Base-by-base conservation (phyloP, 768 basidiomycete genomes). In the Megacollybia marginata region DNA sequence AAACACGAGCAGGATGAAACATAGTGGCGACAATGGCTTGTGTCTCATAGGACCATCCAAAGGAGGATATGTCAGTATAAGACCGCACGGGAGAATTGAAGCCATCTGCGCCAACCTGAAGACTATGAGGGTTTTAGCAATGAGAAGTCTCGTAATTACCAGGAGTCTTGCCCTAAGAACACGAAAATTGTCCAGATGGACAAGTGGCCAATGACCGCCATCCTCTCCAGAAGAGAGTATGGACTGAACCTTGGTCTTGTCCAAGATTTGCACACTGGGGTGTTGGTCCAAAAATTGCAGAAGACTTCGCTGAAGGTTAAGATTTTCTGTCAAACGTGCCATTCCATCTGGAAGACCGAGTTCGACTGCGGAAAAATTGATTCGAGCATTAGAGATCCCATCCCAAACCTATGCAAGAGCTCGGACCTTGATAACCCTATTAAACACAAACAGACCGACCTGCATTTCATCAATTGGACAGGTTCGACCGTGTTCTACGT, bases 81-180 rank as follows among this genome's bases (percentile, higher is more conserved):
- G 83, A 63, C 43, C 93, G 82, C 19, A 98, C 96, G 10, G 94
- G 93, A 1, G 94, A 97, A 59, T 92, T 94, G 63, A 83, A 85
- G 4, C 96, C 96, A 59, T 98, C 96, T 5, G 96, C 95, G 15
- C 96, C 95, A 33, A 98, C 81, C 89, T 92, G 56, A 46, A n/a
- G 19, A 16, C 19, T 15, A 43, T 45, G 42, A 33, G 45, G 42
- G 36, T 23, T 31, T 33, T 49, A 28, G 28, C 18, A 45, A 19
- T 11, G 47, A 43, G 54, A 40, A 15, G 9, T 32, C 38, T 23
- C 19, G 23, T 47, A 69, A 76, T 67, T 57, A 92, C 90, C 50
- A 96, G 69, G 33, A 96, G 70, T 55, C 90, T 72, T 16, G 91
- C 78, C 51, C 85, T 73, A 20, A 95, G 68, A 18, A 72, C 73